Conservation (phyloP, 441 rosid species). For the Isatis lusitanica region DNA sequence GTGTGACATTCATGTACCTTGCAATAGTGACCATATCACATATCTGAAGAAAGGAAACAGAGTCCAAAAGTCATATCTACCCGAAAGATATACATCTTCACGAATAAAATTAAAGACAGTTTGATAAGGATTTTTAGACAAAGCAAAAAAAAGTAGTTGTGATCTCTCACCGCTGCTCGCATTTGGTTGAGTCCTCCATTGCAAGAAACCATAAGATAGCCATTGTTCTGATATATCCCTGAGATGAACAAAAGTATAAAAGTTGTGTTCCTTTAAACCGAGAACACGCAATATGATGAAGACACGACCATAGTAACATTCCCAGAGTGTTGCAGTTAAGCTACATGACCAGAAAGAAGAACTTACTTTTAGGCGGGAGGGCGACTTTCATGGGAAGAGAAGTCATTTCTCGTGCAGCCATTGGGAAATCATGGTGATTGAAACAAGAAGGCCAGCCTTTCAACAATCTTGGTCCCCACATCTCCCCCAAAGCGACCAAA, state of each 20-base stretch:
- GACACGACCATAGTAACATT: too few relatives aligned
- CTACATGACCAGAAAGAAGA: not conserved
- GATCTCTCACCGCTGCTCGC: conserved; percentile 87
- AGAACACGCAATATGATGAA: not conserved
- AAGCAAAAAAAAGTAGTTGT: not conserved
- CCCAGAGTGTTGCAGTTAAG: not conserved
- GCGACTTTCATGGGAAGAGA: conserved; percentile 46
- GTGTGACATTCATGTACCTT: conserved; percentile 81
- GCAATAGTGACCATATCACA: conserved; percentile 96
- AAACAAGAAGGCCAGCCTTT: conserved; percentile 88
- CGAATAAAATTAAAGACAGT: too few relatives aligned
- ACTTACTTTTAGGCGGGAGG: conserved; percentile 80
- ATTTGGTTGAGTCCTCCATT: conserved; percentile 99
- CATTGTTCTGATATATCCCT: conserved; percentile 97
- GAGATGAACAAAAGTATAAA: conserved; percentile 7
- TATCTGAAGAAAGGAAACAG: conserved; percentile 45
- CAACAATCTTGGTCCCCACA: conserved; percentile 85
- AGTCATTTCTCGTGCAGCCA: conserved; percentile 36
- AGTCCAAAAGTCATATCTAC: not conserved
- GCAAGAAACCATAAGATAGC: conserved; percentile 96
- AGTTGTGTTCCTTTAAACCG: not conserved
- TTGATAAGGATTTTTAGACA: not conserved
- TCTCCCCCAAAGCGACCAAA: conserved; percentile 76
- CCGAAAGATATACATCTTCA: too few relatives aligned
- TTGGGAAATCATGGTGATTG: conserved; percentile 46